Percentiles rank a stretch among this genome's conserved stretches.
Conservation (phyloP, 2,329 filamentous ascomycete genomes). For the Fusarium anguioides region DNA sequence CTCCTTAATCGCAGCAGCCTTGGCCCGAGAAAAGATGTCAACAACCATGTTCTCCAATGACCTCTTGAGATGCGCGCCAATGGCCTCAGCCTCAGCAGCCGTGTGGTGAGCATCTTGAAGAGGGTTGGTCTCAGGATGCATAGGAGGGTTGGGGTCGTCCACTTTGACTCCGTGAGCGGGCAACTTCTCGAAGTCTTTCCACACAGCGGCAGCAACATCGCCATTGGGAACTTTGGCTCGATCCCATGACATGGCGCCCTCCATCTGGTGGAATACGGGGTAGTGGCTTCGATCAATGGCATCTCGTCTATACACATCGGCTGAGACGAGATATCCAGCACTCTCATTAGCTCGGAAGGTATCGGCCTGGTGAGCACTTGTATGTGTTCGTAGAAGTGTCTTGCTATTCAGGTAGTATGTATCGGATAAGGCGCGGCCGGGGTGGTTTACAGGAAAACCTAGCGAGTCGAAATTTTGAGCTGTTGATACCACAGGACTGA, state of each 20-base stretch:
- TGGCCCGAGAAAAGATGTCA: slow-evolving; percentile 85
- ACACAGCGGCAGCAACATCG: slow-evolving; percentile 73
- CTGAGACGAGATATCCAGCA: slow-evolving; percentile 88
- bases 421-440: slow-evolving; percentile 86
- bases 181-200: slow-evolving; percentile 75
- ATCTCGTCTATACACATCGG: slow-evolving; percentile 95
- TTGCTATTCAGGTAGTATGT: slow-evolving; percentile 93
- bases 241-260: slow-evolving; percentile 92
- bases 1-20: slow-evolving; percentile 68
- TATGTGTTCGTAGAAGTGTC: slow-evolving; percentile 91
- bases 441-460: slow-evolving; percentile 88
- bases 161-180: slow-evolving; percentile 81
- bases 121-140: slow-evolving; percentile 83
- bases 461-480: slow-evolving; percentile 96
- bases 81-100: slow-evolving; percentile 80
- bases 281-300: slow-evolving; percentile 96
- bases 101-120: slow-evolving; percentile 79
- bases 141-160: slow-evolving; percentile 84
- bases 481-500: slow-evolving; percentile 86
- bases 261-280: slow-evolving; percentile 98
- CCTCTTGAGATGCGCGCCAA: slow-evolving; percentile 86
- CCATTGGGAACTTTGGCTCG: slow-evolving; percentile 67
- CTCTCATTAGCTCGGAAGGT: slow-evolving; percentile 78
- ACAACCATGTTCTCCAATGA: slow-evolving; percentile 91
- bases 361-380: slow-evolving; percentile 90